Evolutionary conservation across 176 grass and related monocot species (phyloP).

Genomic region (Chrysopogon serrulatus): DNA sequence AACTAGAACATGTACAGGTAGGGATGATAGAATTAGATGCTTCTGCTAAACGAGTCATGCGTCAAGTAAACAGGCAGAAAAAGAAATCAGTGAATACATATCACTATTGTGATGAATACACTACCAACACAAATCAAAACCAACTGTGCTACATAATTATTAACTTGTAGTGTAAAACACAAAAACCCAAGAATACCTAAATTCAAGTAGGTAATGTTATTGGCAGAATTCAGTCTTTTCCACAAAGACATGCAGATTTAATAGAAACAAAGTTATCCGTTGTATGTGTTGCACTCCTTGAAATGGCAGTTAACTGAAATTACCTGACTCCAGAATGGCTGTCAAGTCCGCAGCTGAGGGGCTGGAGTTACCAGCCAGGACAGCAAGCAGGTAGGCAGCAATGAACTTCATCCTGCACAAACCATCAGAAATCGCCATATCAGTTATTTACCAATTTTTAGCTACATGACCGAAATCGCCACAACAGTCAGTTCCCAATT

Average conservation of each 20-base stretch:
- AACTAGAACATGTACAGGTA: not conserved
- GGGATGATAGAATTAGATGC: not conserved
- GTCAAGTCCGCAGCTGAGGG: slow-evolving; percentile 28
- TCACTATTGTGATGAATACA: not conserved
- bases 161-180: not conserved
- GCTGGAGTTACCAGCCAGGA: slow-evolving; percentile 32
- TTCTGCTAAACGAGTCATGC: too few species aligned
- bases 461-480: not conserved
- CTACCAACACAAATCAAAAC: not conserved
- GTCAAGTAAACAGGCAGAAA: not conserved
- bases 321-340: slow-evolving; percentile 38
- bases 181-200: not conserved
- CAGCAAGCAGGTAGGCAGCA: slow-evolving; percentile 45
- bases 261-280: not conserved
- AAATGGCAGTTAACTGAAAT: not conserved
- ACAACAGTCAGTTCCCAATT: too few species aligned
- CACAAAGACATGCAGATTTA: not conserved
- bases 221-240: not conserved
- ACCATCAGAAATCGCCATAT: not conserved
- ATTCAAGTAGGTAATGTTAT: not conserved
- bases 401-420: slow-evolving; percentile 49
- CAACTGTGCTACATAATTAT: not conserved
- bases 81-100: not conserved
- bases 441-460: not conserved
- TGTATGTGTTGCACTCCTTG: not conserved